Base-by-base conservation (phyloP, 495 filamentous ascomycete genomes). In the Penicillium silybi region DNA sequence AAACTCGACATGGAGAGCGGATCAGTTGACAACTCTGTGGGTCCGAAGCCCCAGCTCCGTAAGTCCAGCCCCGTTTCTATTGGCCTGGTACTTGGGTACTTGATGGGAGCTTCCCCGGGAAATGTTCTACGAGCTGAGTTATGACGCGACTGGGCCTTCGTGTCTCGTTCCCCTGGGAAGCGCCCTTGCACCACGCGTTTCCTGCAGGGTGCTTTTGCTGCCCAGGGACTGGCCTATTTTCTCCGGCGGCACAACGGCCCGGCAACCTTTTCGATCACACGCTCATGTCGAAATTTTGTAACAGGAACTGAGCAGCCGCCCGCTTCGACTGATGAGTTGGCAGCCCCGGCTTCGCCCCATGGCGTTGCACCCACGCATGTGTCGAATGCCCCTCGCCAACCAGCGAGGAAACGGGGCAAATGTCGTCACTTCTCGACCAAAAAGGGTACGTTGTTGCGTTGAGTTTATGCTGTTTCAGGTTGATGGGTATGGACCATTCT, bases 241-340 rank as follows among this genome's bases (percentile, higher is more conserved):
- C 40, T 52, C 57, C 54, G 58, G 35, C 46, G 57, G 53, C 60
- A 53, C 40, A 38, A 49, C 60, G 62, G 62, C 51, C 62, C 66
- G 64, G 64, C 52, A 69, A 59, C 58, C 52, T 62, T 61, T 67
- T 52, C 62, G 68, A 63, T 71, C 66, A 71, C 66, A 69, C 68
- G 68, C 68, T 65, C 58, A 64, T 46, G 15, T 13, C 22, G 23
- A 50, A 52, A 53, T 57, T 53, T 37, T 57, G 44, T 10, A 49
- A 52, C 50, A 63, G 61, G 46, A 34, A 41, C 60, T 43, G 52
- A 55, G 27, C 51, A 43, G 41, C 25, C 50, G 37, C 32, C 54
- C 29, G 48, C 41, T 48, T 41, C 34, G 9, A 46, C 20, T 59
- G 62, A 58, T 71, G 68, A 64, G 64, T 64, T 71, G 68, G 59